Conservation (phyloP, 129 eudicot species). For the Helianthus tuberosus region DNA sequence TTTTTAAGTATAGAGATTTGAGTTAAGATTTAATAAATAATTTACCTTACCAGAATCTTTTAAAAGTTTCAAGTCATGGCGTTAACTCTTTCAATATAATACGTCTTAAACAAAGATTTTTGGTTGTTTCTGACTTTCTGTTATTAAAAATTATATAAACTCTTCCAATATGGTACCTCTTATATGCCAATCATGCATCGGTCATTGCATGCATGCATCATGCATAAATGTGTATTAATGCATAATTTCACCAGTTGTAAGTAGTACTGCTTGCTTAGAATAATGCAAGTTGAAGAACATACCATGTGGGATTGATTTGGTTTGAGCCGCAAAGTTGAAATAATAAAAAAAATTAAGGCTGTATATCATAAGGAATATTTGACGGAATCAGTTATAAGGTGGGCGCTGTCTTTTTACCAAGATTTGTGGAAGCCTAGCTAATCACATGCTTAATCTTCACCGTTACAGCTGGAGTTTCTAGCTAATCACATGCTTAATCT, state of each 20-base stretch:
- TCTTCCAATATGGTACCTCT: background rate
- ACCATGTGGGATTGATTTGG: slow-evolving; percentile 17
- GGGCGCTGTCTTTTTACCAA: slow-evolving; percentile 16
- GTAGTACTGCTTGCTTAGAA: background rate
- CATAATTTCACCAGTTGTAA: background rate
- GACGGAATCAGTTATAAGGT: slow-evolving; percentile 24
- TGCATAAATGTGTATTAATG: background rate
- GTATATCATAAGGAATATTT: slow-evolving; percentile 27
- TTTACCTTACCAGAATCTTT: background rate
- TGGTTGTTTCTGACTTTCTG: background rate
- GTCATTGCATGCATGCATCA: slow-evolving; percentile 13
- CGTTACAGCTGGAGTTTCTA: slow-evolving; percentile 8
- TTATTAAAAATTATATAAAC: background rate
- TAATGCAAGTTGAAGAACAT: slow-evolving; percentile 25
- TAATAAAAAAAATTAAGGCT: background rate
- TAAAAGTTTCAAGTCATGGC: background rate
- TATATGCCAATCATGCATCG: background rate
- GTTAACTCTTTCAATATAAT: background rate
- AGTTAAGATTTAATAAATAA: background rate
- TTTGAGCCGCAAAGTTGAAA: slow-evolving; percentile 31
- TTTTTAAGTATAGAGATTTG: background rate
- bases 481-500: slow-evolving; percentile 16
- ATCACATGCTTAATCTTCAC: slow-evolving; percentile 13
- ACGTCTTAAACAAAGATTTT: too few relatives aligned
- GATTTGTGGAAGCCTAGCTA: slow-evolving; percentile 18